Evolutionary conservation across 345 rosid genomes (phyloP).

Genomic region (Linum trigynum): DNA sequence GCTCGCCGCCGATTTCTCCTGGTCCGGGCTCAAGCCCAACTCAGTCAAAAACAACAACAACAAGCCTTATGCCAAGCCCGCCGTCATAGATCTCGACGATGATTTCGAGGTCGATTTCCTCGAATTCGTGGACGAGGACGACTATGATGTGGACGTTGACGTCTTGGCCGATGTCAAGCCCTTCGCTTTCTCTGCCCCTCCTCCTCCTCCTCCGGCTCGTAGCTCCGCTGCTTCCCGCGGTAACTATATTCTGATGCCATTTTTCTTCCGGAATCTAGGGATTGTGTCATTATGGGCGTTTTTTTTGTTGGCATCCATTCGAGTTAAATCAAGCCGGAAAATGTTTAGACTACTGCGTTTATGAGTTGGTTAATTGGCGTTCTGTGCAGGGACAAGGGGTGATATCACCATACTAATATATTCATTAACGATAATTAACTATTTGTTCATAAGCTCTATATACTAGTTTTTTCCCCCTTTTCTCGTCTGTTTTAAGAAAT

Average conservation of each 20-base stretch:
- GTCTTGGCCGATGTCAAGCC: too few species aligned
- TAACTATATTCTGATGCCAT: conserved; percentile 9
- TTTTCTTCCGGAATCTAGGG: background rate
- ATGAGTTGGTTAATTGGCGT: background rate
- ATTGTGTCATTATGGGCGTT: background rate
- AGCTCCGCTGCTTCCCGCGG: conserved; percentile 25
- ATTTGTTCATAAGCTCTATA: too few species aligned
- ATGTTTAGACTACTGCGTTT: background rate
- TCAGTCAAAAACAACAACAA: conserved; percentile 13
- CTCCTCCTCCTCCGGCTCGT: background rate
- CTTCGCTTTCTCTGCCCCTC: conserved; percentile 37
- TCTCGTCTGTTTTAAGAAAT: too few species aligned
- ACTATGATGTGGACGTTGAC: conserved; percentile 25
- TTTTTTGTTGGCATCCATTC: background rate
- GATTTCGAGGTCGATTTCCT: conserved; percentile 91
- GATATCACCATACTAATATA: background rate
- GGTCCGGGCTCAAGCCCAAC: conserved; percentile 64
- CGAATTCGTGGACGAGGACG: conserved; percentile 48
- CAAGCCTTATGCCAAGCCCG: conserved; percentile 30
- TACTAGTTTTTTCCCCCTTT: too few species aligned
- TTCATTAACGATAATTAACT: too few species aligned
- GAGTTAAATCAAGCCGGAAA: too few species aligned
- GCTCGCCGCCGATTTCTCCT: conserved; percentile 49
- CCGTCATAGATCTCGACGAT: conserved; percentile 44
- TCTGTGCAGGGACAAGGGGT: too few species aligned